These are phyloP conservation scores for Sophora flavescens DNA, from an alignment of 306 rosid species.

Conservation along the genomic window DNA sequence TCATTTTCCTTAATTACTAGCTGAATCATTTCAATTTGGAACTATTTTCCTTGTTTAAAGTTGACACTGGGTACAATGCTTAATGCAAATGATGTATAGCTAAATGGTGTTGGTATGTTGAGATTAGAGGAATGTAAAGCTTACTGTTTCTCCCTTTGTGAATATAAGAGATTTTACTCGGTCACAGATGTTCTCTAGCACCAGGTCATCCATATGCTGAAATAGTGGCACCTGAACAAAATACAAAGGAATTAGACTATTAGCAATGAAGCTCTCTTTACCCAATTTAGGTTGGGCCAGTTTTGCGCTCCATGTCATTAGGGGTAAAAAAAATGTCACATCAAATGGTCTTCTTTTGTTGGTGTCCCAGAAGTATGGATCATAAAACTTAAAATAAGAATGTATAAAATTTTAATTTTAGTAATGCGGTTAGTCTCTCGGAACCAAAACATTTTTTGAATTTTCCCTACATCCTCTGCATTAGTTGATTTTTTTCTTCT, in stretches of 20 bases:
- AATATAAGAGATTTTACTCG: constrained; percentile 90
- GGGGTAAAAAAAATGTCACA: neutral
- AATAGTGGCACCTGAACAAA: constrained; percentile 77
- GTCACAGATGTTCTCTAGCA: constrained; percentile 89
- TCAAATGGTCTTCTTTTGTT: neutral
- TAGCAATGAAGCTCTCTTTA: neutral
- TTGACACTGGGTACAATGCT: neutral
- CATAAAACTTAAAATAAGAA: neutral
- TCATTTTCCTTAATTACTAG: no score
- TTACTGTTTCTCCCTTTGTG: constrained; percentile 90
- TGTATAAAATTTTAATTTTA: no score
- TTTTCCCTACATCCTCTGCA: no score
- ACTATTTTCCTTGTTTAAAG: neutral
- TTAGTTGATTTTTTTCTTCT: neutral
- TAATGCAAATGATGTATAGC: neutral
- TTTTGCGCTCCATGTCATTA: neutral
- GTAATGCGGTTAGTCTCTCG: neutral
- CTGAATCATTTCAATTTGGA: neutral
- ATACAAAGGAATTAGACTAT: neutral
- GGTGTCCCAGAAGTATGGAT: no score
- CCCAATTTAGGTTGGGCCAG: neutral
- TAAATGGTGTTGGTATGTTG: neutral
- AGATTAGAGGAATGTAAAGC: constrained; percentile 25
- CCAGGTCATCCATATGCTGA: constrained; percentile 89
- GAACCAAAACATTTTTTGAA: no score